Percentiles rank a stretch among this genome's conserved stretches.
Conservation (phyloP, 192 early-diverging fungal genomes). For the Rhizophagus clarus region DNA sequence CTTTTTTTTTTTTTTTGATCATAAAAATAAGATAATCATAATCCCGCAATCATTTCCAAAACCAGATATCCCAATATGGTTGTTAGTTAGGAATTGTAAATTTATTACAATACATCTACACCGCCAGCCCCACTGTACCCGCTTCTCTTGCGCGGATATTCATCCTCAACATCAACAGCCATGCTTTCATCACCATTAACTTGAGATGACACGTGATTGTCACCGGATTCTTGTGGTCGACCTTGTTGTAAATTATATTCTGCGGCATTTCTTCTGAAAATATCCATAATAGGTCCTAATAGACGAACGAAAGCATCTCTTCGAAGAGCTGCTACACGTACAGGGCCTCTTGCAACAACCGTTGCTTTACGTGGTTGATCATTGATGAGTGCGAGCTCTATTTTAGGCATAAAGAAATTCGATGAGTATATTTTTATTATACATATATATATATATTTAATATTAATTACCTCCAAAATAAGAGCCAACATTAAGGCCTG, state of each 20-base stretch:
- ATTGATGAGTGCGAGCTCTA: constrained; percentile 68
- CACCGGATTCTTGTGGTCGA: background rate
- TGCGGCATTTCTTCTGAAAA: constrained; percentile 63
- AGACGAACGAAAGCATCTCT: constrained; percentile 71
- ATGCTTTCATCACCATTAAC: constrained; percentile 9
- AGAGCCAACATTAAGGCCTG: constrained; percentile 51
- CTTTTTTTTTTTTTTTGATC: background rate
- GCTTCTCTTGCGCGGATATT: background rate
- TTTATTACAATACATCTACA: constrained; percentile 30
- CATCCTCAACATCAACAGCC: background rate
- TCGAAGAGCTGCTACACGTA: constrained; percentile 64
- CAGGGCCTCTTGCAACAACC: constrained; percentile 56
- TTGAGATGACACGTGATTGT: background rate
- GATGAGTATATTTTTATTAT: background rate
- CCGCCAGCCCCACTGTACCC: constrained; percentile 33
- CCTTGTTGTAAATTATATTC: constrained; percentile 45
- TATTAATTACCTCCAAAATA: constrained; percentile 71
- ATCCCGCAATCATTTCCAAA: constrained; percentile 23
- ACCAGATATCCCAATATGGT: constrained; percentile 41
- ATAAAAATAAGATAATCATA: background rate
- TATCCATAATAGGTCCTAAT: constrained; percentile 64
- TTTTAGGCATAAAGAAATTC: background rate
- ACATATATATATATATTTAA: background rate
- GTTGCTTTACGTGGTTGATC: constrained; percentile 67
- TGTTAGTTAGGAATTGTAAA: constrained; percentile 35